These are phyloP conservation scores for Didymella arachidicola DNA, from an alignment of 2,329 filamentous ascomycete species.

Conservation along the genomic window DNA sequence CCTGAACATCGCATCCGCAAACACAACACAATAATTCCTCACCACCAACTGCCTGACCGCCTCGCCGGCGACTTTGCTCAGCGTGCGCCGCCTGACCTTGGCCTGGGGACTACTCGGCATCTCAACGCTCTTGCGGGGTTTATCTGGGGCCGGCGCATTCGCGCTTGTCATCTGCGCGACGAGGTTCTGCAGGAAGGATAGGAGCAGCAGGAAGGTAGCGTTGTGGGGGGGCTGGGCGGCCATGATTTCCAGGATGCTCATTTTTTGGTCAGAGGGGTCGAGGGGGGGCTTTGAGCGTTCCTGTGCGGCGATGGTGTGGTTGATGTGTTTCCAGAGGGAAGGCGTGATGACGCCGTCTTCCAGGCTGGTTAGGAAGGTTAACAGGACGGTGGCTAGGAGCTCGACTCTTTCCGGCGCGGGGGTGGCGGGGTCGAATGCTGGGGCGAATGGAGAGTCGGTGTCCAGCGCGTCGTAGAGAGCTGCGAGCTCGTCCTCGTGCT, in stretches of 20 bases:
- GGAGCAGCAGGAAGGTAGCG: conserved; percentile 88
- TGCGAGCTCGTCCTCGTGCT: conserved; percentile 54
- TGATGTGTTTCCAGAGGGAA: conserved; percentile 66
- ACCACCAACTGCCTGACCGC: conserved; percentile 67
- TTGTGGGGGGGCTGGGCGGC: conserved; percentile 75
- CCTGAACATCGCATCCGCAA: conserved; percentile 70
- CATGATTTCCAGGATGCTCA: conserved; percentile 75
- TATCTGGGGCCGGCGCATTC: conserved; percentile 31
- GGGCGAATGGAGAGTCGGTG: conserved; percentile 67
- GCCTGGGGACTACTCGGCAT: conserved; percentile 46
- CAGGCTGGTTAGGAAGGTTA: conserved; percentile 77
- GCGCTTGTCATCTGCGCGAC: conserved; percentile 60
- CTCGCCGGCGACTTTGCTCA: conserved; percentile 58
- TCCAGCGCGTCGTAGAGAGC: conserved; percentile 73
- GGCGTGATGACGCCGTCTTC: conserved; percentile 80
- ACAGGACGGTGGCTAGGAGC: conserved; percentile 72
- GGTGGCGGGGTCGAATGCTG: conserved; percentile 66
- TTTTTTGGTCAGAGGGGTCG: conserved; percentile 63
- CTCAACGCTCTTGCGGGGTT: conserved; percentile 39
- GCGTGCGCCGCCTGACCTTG: conserved; percentile 47
- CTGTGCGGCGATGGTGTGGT: conserved; percentile 34
- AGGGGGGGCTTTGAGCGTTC: conserved; percentile 56
- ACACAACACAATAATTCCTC: conserved; percentile 69
- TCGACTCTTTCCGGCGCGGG: conserved; percentile 75
- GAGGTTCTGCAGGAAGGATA: conserved; percentile 73